Base-by-base conservation (phyloP, 192 early-diverging fungal genomes). In the Spizellomyces sp. region DNA sequence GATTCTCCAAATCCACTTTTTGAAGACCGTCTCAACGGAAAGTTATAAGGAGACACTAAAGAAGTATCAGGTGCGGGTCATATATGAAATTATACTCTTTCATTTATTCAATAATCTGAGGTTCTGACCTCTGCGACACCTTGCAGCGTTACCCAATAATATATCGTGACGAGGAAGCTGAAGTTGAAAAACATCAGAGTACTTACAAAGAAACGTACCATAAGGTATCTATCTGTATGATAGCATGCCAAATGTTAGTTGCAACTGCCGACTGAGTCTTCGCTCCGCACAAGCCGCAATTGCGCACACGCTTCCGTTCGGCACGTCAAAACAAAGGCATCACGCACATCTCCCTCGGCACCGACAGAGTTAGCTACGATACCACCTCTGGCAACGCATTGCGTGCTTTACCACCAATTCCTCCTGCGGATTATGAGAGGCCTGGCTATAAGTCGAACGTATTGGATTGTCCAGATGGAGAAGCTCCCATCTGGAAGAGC, bases 111-210 rank as follows among this genome's bases (percentile, higher is more conserved):
- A 36, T 36, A 36, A 0, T 61, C 1, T 22, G 27, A 19, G 4
- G 21, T 41, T 61, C 12, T 12, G 10, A 61, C 2, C 21, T 12
- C 12, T 61, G 17, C 21, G 12, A 17, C 59, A 61, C 12, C 19
- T 61, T 61, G 19, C 59, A 61, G 59, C 59, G 12, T 41, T 61
- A 61, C 4, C 59, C 59, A 17, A 15, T 27, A 17, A 61, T 61
- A 14, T 61, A 61, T 27, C 21, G 59, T 27, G 59, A 61, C 14
- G 59, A 61, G 17, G 17, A 54, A n/a, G 17, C 50, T 54, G 17
- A 54, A 0, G 27, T 36, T 36, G 27, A 36, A 36, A 36, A 36
- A 36, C 27, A 36, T 36, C 27, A 36, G 27, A 36, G 27, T 36
- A 36, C 27, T 3, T 36, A 36, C 27, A 36, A 36, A 36, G 27